Evolutionary conservation across 495 filamentous ascomycete species (phyloP).

Genomic region (Choiromyces venosus): DNA sequence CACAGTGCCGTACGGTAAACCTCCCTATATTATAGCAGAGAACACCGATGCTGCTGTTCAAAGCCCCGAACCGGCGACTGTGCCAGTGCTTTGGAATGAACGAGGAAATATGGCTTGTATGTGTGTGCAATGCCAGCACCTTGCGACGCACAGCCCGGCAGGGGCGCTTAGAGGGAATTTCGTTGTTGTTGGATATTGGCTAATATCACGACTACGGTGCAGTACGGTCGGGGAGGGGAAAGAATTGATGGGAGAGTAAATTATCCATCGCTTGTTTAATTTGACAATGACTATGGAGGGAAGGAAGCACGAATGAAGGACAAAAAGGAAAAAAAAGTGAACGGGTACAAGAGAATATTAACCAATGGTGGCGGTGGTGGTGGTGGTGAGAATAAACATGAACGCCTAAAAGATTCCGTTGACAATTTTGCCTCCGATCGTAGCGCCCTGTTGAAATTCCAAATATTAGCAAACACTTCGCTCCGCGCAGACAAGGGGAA

Average conservation of each 20-base stretch:
- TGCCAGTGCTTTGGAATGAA: too few species aligned
- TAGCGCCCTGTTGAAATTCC: slow-evolving; percentile 52
- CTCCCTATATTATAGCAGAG: too few species aligned
- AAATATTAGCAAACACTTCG: background rate
- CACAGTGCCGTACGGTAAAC: too few species aligned
- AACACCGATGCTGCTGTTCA: too few species aligned
- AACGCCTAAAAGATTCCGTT: slow-evolving; percentile 73
- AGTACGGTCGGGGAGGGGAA: background rate
- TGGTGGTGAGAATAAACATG: background rate
- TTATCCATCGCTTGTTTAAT: background rate
- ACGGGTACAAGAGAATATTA: background rate
- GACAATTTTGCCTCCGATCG: slow-evolving; percentile 85
- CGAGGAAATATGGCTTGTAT: too few species aligned
- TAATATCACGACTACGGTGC: background rate
- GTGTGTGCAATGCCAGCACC: too few species aligned
- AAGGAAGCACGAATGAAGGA: background rate
- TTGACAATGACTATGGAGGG: background rate
- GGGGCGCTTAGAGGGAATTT: background rate
- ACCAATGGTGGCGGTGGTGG: background rate
- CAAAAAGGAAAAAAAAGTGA: background rate
- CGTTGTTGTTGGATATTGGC: background rate
- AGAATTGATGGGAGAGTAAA: background rate
- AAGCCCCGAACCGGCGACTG: too few species aligned
- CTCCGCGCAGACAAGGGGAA: background rate
- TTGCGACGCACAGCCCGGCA: background rate